Evolutionary conservation across 2,329 filamentous ascomycete species (phyloP), one percentile per base, ranked within the genome.

Genomic region (Apiospora koreana): DNA sequence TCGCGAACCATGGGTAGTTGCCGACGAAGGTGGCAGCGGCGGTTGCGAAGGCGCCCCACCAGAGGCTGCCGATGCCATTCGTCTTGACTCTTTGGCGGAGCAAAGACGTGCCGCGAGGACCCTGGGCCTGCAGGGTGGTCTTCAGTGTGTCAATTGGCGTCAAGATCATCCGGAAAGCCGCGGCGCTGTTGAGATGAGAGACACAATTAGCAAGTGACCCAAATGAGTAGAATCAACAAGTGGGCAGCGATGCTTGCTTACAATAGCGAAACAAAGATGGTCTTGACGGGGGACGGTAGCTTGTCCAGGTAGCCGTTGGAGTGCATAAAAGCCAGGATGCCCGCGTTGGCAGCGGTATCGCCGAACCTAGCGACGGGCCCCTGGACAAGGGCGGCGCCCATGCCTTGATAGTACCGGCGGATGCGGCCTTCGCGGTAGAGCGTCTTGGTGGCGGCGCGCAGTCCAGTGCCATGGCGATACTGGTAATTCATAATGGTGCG

Each of bases 401-500:
- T 78, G 38, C 84, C 84, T 69, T 85, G 80, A 71, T 86, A 86
- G 66, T 85, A 86, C 10, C 84, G 78, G 0, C 81, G 71, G 45
- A 83, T 68, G 0, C 83, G 83, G 3, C 84, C 82, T 8, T 84
- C 81, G 0, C 76, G 72, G 68, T 84, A 84, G 1, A 86, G 78
- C 0, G 81, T 84, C 21, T 76, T 73, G 0, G 80, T 81, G 0
- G 84, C 83, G 0, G 73, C 67, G 3, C 78, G 79, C 69, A 86
- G 85, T 0, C 81, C 78, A 0, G 79, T 81, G 1, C 84, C 84
- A 48, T 82, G 83, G 2, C 84, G 84, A 68, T 86, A 86, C 71
- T 86, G 84, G 62, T 86, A 86, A 75, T 86, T 86, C 84, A 86
- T 86, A 16, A 86, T 83, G 0, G 84, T 86, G 6, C 84, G 80